Base-by-base conservation (phyloP, 331 rosid genomes). In the Quercus tomentella region DNA sequence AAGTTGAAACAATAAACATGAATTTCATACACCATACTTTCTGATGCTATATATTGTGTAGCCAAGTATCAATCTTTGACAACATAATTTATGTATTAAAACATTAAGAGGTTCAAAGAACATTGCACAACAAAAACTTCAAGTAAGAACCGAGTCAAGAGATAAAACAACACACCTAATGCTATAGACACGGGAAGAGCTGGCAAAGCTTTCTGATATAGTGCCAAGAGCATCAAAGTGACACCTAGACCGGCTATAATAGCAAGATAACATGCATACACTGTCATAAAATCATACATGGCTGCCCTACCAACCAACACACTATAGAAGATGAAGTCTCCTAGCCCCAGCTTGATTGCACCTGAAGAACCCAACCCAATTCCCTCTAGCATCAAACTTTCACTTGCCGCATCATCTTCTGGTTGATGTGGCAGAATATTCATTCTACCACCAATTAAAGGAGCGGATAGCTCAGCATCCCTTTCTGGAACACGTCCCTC, bases 271-370 rank as follows among this genome's bases (percentile, higher is more conserved):
- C 99, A 95, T 0, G 98, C 96, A 84, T 95, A 95, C 77, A 95
- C 98, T 3, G 98, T 93, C 99, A 90, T 93, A 77, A 78, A 93
- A 85, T 95, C 98, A 79, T 95, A 93, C 98, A 95, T 91, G 1
- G 96, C 98, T 2, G 99, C 99, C 81, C 99, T 89, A 60, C 99
- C 99, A 68, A 95, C 99, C 91, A 95, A 83, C 70, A 95, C 94
- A 80, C 97, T 93, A 49, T 95, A 95, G 92, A 95, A 95, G 74
- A 95, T 92, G 83, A 95, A 92, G 82, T 95, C 99, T 12, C 99
- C 99, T 4, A 93, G 84, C 82, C 99, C 99, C 70, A 95, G 83
- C 90, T 95, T 95, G 87, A 93, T 93, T 49, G 97, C 97, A 54
- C 99, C 97, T 20, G 99, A 85, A 8, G 98, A 89, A 31, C 89